Percentiles rank a stretch among this genome's conserved stretches.
Conservation (phyloP, 108 stramenopile species). For the Nitzschia sp. region DNA sequence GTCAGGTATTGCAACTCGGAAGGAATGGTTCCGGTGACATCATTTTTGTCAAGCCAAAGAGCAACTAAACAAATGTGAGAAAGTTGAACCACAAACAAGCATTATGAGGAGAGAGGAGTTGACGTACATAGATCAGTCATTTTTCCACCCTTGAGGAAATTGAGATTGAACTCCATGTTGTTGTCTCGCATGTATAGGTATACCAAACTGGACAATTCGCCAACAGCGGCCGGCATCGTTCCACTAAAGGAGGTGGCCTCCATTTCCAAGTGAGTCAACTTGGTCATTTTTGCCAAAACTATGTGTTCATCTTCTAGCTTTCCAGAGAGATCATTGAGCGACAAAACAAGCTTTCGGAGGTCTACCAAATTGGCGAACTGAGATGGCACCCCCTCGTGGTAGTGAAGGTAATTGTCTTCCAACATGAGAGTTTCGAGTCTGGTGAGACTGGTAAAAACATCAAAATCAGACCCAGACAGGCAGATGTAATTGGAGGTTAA, state of each 20-base stretch:
- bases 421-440: slow-evolving; percentile 41
- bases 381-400: slow-evolving; percentile 38
- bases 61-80: slow-evolving; percentile 31
- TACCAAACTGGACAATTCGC: slow-evolving; percentile 34
- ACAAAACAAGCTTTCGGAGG: slow-evolving; percentile 43
- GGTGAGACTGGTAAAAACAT: slow-evolving; percentile 30
- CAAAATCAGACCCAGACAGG: slow-evolving; percentile 28
- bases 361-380: slow-evolving; percentile 19
- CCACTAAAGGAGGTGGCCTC: slow-evolving; percentile 56
- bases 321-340: slow-evolving; percentile 51
- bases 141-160: slow-evolving; percentile 33
- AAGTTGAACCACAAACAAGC: slow-evolving; percentile 5
- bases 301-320: slow-evolving; percentile 17
- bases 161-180: slow-evolving; percentile 32
- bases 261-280: slow-evolving; percentile 52
- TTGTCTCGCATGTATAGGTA: slow-evolving; percentile 60
- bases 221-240: slow-evolving; percentile 34
- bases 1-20: slow-evolving; percentile 37
- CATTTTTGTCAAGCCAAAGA: slow-evolving; percentile 55
- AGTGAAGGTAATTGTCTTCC: slow-evolving; percentile 56
- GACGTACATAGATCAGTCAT: slow-evolving; percentile 46
- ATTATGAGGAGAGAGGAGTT: neutral
- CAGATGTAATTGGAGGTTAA: slow-evolving; percentile 42
- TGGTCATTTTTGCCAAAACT: slow-evolving; percentile 32
- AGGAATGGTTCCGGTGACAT: slow-evolving; percentile 48